A percentile compares a stretch with the other conserved stretches of the same genome.
These are phyloP conservation scores for Kregervanrija fluxuum DNA, from an alignment of 805 yeast species.

Conservation along the genomic window DNA sequence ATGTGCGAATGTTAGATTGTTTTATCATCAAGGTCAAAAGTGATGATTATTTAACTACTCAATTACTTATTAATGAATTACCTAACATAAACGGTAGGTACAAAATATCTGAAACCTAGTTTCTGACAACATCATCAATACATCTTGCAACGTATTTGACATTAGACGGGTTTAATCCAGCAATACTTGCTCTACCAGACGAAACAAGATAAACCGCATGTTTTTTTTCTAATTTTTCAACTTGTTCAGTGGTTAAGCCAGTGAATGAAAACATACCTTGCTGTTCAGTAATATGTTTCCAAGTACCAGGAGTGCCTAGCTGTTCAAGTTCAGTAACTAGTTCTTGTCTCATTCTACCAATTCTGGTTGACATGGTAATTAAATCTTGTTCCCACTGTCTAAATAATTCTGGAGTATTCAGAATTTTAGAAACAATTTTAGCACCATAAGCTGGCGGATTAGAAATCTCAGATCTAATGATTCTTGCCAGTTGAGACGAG, in stretches of 20 bases:
- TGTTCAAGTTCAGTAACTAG: slow-evolving; percentile 54
- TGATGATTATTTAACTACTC: too few species aligned
- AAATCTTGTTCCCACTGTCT: slow-evolving; percentile 81
- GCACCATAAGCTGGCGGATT: slow-evolving; percentile 97
- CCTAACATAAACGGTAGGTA: too few species aligned
- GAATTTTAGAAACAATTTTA: slow-evolving; percentile 72
- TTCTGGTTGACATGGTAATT: slow-evolving; percentile 80
- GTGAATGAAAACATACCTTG: slow-evolving; percentile 97
- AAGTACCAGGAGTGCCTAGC: slow-evolving; percentile 76
- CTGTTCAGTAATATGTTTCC: slow-evolving; percentile 88
- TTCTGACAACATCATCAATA: slow-evolving; percentile 66
- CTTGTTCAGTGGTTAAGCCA: slow-evolving; percentile 74
- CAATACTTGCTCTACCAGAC: slow-evolving; percentile 88
- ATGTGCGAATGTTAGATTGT: too few species aligned
- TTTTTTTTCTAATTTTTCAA: slow-evolving; percentile 61
- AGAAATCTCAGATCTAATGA: slow-evolving; percentile 80
- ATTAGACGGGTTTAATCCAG: slow-evolving; percentile 80
- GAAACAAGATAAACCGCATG: slow-evolving; percentile 78
- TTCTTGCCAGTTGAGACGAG: slow-evolving; percentile 64
- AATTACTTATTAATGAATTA: too few species aligned
- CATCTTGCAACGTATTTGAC: slow-evolving; percentile 74
- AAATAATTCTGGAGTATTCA: slow-evolving; percentile 59
- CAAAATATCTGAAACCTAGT: neutral
- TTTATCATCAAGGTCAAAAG: too few species aligned
- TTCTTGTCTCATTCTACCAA: slow-evolving; percentile 66